Percentiles rank a stretch among this genome's conserved stretches.
phyloP scores from a whole-genome alignment of 2,329 filamentous ascomycete genomes.

The Talaromyces sp. region DNA sequence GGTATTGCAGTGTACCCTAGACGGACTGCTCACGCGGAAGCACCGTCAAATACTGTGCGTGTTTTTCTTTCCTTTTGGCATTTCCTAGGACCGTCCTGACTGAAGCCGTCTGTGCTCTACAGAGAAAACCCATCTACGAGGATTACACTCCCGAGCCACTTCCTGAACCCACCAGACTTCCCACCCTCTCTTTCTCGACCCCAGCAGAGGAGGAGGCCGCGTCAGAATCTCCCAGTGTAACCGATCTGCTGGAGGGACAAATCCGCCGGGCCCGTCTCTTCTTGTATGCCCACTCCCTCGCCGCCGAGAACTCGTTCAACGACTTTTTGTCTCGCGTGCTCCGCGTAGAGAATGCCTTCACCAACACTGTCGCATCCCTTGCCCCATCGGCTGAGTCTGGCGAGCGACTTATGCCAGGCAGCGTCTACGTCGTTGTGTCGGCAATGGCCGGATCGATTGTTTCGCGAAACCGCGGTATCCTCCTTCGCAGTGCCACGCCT shows the following conservation, averaged over 20 bases:
- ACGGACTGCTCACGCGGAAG: conserved; percentile 37
- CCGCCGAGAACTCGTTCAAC: conserved; percentile 79
- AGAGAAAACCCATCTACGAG: conserved; percentile 43
- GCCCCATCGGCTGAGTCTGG: conserved; percentile 79
- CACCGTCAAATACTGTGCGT: conserved; percentile 31
- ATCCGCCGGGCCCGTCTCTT: conserved; percentile 75
- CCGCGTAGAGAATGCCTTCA: conserved; percentile 81
- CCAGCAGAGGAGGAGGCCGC: conserved; percentile 10
- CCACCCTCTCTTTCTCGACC: conserved; percentile 11
- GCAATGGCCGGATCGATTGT: conserved; percentile 94
- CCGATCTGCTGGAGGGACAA: conserved; percentile 79
- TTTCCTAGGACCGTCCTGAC: not conserved
- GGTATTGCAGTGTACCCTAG: conserved; percentile 35
- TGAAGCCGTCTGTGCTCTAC: conserved; percentile 12
- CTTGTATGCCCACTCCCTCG: conserved; percentile 68
- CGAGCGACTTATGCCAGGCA: conserved; percentile 83
- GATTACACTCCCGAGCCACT: conserved; percentile 27
- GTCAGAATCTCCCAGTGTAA: conserved; percentile 62
- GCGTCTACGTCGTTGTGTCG: conserved; percentile 86
- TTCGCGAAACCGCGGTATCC: conserved; percentile 76
- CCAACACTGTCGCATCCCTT: conserved; percentile 78
- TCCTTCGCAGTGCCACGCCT: conserved; percentile 72
- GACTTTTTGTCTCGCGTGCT: conserved; percentile 73
- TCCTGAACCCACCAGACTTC: conserved; percentile 20
- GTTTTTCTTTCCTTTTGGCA: not conserved